These are phyloP conservation scores for Gautieria morchelliformis DNA, from an alignment of 768 basidiomycete species.

Conservation along the genomic window DNA sequence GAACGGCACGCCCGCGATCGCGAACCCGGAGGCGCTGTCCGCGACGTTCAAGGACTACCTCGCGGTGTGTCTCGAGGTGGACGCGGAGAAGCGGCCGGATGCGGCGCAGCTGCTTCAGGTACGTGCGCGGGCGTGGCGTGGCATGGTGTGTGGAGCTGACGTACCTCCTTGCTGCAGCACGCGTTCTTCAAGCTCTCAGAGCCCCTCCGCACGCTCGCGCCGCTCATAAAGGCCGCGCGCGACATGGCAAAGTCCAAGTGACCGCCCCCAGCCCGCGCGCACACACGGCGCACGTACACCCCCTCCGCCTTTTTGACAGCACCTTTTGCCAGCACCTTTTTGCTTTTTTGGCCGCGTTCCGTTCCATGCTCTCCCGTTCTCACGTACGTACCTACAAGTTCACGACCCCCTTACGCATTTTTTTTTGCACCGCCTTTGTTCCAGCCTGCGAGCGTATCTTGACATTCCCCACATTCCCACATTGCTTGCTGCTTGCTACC, in stretches of 20 bases:
- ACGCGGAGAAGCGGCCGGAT: conserved; percentile 86
- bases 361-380: not conserved
- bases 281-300: not conserved
- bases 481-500: no score
- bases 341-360: not conserved
- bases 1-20: conserved; percentile 93
- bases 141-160: no score
- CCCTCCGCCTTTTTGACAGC: no score
- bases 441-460: not conserved
- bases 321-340: no score
- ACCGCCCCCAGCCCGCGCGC: no score
- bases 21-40: conserved; percentile 75
- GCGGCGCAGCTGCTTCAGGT: conserved; percentile 77
- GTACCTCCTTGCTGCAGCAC: conserved; percentile 46
- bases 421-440: not conserved
- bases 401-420: not conserved
- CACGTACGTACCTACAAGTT: no score
- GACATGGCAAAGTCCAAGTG: conserved; percentile 57
- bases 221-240: conserved; percentile 86
- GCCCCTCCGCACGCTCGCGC: conserved; percentile 76
- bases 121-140: no score
- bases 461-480: not conserved
- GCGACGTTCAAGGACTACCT: conserved; percentile 84
- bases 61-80: conserved; percentile 81
- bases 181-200: conserved; percentile 84